Base-by-base conservation (phyloP, 805 yeast genomes). In the Candida broadrunensis region DNA sequence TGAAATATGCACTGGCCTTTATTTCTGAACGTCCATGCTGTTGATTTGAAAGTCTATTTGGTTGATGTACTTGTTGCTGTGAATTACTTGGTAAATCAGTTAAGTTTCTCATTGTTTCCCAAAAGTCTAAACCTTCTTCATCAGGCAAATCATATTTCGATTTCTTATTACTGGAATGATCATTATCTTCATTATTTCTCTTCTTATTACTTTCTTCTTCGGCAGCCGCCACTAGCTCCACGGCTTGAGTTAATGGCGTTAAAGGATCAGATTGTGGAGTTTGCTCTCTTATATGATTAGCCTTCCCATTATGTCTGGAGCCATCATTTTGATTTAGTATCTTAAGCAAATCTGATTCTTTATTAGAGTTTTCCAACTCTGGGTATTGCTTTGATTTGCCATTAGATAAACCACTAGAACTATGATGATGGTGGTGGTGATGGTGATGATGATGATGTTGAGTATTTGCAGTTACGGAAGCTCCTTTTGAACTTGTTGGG, bases 81-180 rank as follows among this genome's bases (percentile, higher is more conserved):
- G 43, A 38, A 12, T 31, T 25, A 27, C 49, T 38, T 34, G 44
- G 41, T 35, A 50, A 33, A 39, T 59, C 47, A 50, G 82, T 77
- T 17, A 82, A 54, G 14, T 80, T 70, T 36, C 83, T 68, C 75
- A 83, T 71, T 2, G 80, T 77, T 46, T 83, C 89, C 85, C 87
- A 83, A 54, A 82, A 83, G 55, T 82, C 88, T 25, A 77, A 49
- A 17, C 78, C 88, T 43, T 80, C 88, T 31, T 80, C 87, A 11
- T 75, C 82, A 27, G 32, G 32, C 14, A 29, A 6, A 15, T 29
- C 32, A 29, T 29, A 6, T 11, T 29, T 29, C 12, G 32, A 29
- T 29, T 15, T 29, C 18, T 29, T 29, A 25, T 72, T 80, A 26
- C 41, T 37, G 20, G 36, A 37, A n/a, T 47, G 30, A 38, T 42